A percentile compares a stretch with the other conserved stretches of the same genome.
phyloP scores from a whole-genome alignment of 108 stramenopile genomes.

The Stephanodiscus minutulus region DNA sequence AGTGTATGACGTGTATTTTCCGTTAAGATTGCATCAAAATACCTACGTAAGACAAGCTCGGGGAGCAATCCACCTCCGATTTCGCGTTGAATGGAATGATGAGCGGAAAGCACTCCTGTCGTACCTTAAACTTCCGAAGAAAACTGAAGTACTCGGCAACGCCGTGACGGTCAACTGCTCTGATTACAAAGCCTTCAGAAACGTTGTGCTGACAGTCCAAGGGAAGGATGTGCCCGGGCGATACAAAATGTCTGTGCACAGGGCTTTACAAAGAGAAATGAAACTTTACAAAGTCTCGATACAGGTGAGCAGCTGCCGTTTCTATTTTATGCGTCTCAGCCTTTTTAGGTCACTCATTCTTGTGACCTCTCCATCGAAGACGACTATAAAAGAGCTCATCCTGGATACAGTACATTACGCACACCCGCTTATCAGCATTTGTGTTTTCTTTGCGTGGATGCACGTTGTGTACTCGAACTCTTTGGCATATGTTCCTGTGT shows the following conservation, averaged over 20 bases:
- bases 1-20: slow-evolving; percentile 69
- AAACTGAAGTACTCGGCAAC: slow-evolving; percentile 31
- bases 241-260: slow-evolving; percentile 36
- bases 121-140: slow-evolving; percentile 54
- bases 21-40: slow-evolving; percentile 59
- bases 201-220: slow-evolving; percentile 70
- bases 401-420: slow-evolving; percentile 49
- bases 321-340: background rate
- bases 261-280: slow-evolving; percentile 56
- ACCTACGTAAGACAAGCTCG: slow-evolving; percentile 57
- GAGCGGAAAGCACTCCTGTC: slow-evolving; percentile 64
- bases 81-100: slow-evolving; percentile 60
- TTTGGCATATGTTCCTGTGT: slow-evolving; percentile 53
- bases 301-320: slow-evolving; percentile 30
- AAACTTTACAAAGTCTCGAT: slow-evolving; percentile 45
- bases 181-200: slow-evolving; percentile 67
- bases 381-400: slow-evolving; percentile 30
- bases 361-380: slow-evolving; percentile 22
- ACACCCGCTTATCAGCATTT: slow-evolving; percentile 51
- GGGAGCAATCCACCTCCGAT: slow-evolving; percentile 67
- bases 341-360: slow-evolving; percentile 4
- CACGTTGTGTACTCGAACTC: slow-evolving; percentile 59
- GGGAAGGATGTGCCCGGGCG: slow-evolving; percentile 64
- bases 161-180: slow-evolving; percentile 54
- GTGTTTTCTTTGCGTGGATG: slow-evolving; percentile 72